Conservation (phyloP, 345 rosid species). For the Ailanthus altissimus region DNA sequence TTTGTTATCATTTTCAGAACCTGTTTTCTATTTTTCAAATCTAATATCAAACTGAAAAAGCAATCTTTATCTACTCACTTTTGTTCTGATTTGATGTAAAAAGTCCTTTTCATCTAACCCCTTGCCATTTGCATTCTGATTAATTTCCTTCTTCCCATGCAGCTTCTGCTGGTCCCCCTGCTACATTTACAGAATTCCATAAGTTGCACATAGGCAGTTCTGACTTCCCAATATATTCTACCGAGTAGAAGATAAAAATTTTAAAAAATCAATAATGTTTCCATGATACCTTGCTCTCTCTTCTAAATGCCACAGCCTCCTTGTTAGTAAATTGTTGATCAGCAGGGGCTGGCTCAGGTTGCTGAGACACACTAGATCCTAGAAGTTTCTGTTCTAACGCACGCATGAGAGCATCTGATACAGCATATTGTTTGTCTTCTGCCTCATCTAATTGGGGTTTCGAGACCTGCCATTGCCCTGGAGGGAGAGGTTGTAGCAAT, state of each 20-base stretch:
- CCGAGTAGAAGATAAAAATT: not conserved
- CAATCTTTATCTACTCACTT: constrained; percentile 50
- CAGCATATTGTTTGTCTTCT: constrained; percentile 37
- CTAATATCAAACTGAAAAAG: not conserved
- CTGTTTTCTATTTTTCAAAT: not conserved
- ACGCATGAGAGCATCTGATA: constrained; percentile 34
- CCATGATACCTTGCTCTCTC: constrained; percentile 50
- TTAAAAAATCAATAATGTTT: not conserved
- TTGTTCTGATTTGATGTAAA: constrained; percentile 76
- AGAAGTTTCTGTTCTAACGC: constrained; percentile 38
- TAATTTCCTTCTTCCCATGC: constrained; percentile 41
- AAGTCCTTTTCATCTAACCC: constrained; percentile 67
- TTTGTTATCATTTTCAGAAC: not conserved
- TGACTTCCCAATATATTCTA: not conserved
- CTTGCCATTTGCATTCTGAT: constrained; percentile 37
- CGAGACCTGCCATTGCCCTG: constrained; percentile 62
- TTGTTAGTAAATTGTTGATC: constrained; percentile 35
- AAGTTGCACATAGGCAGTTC: constrained; percentile 20
- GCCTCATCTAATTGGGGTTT: constrained; percentile 38
- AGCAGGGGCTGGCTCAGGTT: constrained; percentile 38
- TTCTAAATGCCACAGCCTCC: constrained; percentile 35
- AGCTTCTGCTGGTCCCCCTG: constrained; percentile 49
- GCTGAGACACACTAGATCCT: constrained; percentile 33
- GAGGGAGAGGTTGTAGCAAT: constrained; percentile 77
- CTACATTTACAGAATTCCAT: constrained; percentile 28